Evolutionary conservation across 2,329 filamentous ascomycete genomes (phyloP).

Genomic region (Sporothrix protearum): DNA sequence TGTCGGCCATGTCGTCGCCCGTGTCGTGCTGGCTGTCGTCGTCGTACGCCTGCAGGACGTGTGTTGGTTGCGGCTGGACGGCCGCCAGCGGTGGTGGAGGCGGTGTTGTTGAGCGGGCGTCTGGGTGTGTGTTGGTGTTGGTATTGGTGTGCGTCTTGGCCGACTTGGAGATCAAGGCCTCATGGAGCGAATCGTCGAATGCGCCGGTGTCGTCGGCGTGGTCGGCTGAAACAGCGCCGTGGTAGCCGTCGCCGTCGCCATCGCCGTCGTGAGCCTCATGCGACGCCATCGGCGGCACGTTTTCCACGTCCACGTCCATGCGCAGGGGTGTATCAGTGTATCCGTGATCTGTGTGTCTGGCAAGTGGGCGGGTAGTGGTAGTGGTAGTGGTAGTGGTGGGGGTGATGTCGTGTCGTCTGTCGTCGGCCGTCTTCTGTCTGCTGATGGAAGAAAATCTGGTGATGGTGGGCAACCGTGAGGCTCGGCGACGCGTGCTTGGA

Average conservation of each 20-base stretch:
- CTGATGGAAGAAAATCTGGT: background rate
- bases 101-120: background rate
- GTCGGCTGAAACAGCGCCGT: too few species aligned
- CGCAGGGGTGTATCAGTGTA: too few species aligned
- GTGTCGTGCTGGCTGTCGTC: background rate
- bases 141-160: too few species aligned
- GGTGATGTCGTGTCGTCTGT: background rate
- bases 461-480: background rate
- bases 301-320: conserved; percentile 27
- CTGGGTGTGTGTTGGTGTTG: background rate
- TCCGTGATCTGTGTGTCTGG: background rate
- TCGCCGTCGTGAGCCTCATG: background rate
- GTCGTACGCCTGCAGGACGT: background rate
- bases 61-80: background rate
- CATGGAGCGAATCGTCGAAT: conserved; percentile 6
- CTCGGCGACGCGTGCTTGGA: conserved; percentile 7
- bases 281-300: conserved; percentile 30
- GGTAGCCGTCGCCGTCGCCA: background rate
- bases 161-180: background rate
- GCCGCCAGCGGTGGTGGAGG: background rate
- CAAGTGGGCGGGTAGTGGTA: background rate
- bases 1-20: background rate
- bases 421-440: background rate
- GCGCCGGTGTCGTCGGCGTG: conserved; percentile 12
- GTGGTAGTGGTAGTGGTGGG: background rate